A percentile compares a stretch with the other conserved stretches of the same genome.
Conservation (phyloP, 2,329 filamentous ascomycete genomes). For the Peltaster fructicola region DNA sequence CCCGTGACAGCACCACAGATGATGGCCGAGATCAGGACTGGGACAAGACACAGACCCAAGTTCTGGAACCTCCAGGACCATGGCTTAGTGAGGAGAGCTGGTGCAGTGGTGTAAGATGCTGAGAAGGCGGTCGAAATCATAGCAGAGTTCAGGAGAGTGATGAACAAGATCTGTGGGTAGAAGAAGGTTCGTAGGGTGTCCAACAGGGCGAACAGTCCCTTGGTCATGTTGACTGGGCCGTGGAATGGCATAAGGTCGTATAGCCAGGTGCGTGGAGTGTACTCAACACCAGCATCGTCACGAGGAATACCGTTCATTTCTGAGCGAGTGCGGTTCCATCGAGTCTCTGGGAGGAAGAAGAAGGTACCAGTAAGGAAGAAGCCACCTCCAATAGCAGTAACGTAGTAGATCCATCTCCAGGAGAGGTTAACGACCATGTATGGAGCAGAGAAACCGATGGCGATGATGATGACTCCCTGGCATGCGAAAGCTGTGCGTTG, state of each 20-base stretch:
- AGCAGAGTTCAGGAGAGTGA: conserved; percentile 8
- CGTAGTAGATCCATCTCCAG: conserved; percentile 9
- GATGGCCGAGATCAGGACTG: conserved; percentile 5
- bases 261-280: conserved; percentile 5
- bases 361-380: conserved; percentile 6
- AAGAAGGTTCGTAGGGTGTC: conserved; percentile 9
- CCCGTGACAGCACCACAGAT: too few species aligned
- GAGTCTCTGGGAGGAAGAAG: conserved; percentile 8
- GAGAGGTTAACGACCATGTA: conserved; percentile 6
- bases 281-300: conserved; percentile 1
- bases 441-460: conserved; percentile 9
- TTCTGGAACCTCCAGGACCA: conserved; percentile 5
- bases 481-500: conserved; percentile 5
- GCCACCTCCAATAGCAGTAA: conserved; percentile 5
- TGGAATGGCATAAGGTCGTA: conserved; percentile 6
- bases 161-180: conserved; percentile 9
- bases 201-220: conserved; percentile 5
- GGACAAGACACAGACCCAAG: conserved; percentile 5
- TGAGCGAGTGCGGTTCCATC: conserved; percentile 6
- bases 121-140: conserved; percentile 7
- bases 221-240: conserved; percentile 4
- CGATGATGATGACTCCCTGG: conserved; percentile 10
- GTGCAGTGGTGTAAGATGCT: conserved; percentile 4
- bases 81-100: conserved; percentile 5
- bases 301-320: conserved; percentile 3